Evolutionary conservation across 2,329 filamentous ascomycete genomes (phyloP), one percentile per base, ranked within the genome.

Genomic region (Colletotrichum nymphaeae): DNA sequence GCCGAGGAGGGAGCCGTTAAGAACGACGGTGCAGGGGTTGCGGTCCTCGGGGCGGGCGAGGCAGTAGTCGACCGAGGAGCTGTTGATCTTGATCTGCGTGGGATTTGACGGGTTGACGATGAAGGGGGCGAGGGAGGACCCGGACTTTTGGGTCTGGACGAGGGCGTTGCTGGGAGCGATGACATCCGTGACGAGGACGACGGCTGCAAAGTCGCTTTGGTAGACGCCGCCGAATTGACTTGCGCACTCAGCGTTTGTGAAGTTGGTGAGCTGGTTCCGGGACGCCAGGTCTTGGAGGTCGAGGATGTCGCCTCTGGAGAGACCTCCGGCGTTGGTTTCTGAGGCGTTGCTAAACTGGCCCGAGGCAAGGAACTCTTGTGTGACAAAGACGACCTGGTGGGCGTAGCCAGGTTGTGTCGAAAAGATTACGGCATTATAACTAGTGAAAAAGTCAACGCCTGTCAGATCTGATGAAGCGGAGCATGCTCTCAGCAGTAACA

Each of bases 361-460:
- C 26, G 84, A 83, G 24, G 76, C 75, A 57, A 83, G 68, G 73
- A 85, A 85, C 46, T 78, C 78, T 46, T 78, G 77, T 58, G 80
- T 79, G 63, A 84, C 83, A 62, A 84, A 77, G 55, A 83, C 75
- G 24, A 83, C 74, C 55, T 79, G 79, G 69, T 80, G 79, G 67
- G 77, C 75, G n/a, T 80, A 69, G 37, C 79, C 79, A 52, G 81
- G 79, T 58, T 82, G 81, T 12, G 83, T 84, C 72, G 83, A 83
- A 72, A 85, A 86, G 59, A 88, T 83, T 80, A 88, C 78, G 73
- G 86, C 82, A 85, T 89, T 88, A 84, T 88, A 88, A 78, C 87
- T 88, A 72, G 26, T 22, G 14, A 37, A 26, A 49, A 5, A 32
- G 77, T 68, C 56, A n/a, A 37, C 19, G 52, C 30, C 12, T 30